Evolutionary conservation across 192 early-diverging fungal species (phyloP).

Genomic region (Mortierella alpina): DNA sequence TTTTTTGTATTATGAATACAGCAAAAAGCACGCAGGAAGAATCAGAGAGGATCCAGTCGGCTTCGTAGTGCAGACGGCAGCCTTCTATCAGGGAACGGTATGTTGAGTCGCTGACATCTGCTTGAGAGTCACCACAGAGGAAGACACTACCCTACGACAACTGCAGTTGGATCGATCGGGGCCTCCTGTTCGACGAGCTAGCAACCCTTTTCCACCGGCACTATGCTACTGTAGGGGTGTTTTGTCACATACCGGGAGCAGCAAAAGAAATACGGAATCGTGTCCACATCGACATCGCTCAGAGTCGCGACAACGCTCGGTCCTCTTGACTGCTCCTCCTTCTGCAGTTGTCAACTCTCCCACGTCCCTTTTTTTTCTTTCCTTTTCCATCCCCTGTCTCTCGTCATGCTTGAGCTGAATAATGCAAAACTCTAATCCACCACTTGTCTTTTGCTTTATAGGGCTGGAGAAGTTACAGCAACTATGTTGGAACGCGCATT

Average conservation of each 20-base stretch:
- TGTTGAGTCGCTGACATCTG: slow-evolving; percentile 11
- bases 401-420: neutral
- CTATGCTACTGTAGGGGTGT: no score
- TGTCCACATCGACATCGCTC: no score
- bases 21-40: slow-evolving; percentile 60
- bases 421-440: neutral
- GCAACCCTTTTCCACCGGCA: no score
- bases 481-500: slow-evolving; percentile 77
- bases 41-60: slow-evolving; percentile 79
- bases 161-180: no score
- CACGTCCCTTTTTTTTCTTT: no score
- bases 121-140: neutral
- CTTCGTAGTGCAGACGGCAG: slow-evolving; percentile 69
- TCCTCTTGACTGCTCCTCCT: no score
- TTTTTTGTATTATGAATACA: slow-evolving; percentile 5
- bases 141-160: neutral
- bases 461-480: slow-evolving; percentile 85
- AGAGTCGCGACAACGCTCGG: no score
- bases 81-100: slow-evolving; percentile 69
- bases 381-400: no score
- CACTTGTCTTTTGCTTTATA: slow-evolving; percentile 34
- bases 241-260: no score
- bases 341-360: no score
- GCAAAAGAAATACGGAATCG: no score
- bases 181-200: no score